Conservation (phyloP, 495 filamentous ascomycete species). For the Neurospora sp. region DNA sequence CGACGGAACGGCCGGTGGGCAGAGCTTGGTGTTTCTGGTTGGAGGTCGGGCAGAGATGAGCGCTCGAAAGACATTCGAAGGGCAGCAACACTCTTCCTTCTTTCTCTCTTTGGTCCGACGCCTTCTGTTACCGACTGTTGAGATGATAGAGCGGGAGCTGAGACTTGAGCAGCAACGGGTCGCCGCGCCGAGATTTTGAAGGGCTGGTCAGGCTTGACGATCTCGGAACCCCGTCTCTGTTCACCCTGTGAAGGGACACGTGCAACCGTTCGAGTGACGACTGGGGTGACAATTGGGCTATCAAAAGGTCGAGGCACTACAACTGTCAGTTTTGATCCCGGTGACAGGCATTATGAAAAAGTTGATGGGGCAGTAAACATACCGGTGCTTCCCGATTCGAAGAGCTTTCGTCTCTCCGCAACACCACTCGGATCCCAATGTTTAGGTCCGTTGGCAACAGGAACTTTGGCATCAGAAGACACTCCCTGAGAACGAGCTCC, state of each 20-base stretch:
- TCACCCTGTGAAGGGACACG: neutral
- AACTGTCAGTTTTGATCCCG: neutral
- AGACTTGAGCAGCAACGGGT: neutral
- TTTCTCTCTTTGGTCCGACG: neutral
- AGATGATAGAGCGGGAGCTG: neutral
- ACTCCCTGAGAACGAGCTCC: neutral
- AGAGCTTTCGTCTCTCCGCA: constrained; percentile 21
- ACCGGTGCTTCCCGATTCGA: constrained; percentile 3
- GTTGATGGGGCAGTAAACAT: neutral
- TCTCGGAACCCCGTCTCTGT: neutral
- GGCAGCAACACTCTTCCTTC: constrained; percentile 26
- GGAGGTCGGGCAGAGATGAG: neutral
- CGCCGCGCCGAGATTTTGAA: neutral
- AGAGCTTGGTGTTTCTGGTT: neutral
- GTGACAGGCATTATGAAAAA: neutral
- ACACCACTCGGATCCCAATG: constrained; percentile 20
- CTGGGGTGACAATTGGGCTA: neutral
- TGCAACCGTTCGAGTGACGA: neutral
- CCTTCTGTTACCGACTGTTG: neutral
- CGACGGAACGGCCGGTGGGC: neutral
- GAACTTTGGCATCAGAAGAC: neutral
- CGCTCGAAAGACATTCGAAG: constrained; percentile 26
- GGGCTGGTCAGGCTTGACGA: neutral
- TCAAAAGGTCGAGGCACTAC: neutral
- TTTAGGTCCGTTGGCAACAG: neutral